Evolutionary conservation across 2,329 filamentous ascomycete genomes (phyloP).

Genomic region (Neonectria magnoliae): DNA sequence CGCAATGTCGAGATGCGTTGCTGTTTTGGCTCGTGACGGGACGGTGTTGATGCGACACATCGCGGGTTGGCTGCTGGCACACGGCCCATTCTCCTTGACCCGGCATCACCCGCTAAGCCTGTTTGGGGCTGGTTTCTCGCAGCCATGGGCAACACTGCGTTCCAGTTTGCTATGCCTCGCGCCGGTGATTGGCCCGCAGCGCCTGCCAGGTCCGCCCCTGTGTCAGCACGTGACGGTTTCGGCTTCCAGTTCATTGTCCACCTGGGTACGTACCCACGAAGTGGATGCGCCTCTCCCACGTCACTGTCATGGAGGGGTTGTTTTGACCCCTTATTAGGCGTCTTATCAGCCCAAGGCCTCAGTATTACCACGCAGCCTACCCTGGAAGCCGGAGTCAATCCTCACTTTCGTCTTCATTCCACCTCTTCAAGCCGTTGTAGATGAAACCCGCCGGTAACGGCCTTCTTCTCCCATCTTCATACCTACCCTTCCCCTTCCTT

Average conservation of each 20-base stretch:
- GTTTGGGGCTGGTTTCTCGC: slow-evolving; percentile 38
- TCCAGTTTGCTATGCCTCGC: slow-evolving; percentile 30
- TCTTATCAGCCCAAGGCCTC: not conserved
- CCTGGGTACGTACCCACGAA: not conserved
- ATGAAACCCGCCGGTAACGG: not conserved
- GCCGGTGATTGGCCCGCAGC: slow-evolving; percentile 30
- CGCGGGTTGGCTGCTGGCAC: slow-evolving; percentile 16
- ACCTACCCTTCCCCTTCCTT: not conserved
- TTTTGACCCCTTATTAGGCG: not conserved
- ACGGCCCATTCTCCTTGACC: slow-evolving; percentile 42
- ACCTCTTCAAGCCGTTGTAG: not conserved
- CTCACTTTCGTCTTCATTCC: not conserved
- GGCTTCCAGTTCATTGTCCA: not conserved
- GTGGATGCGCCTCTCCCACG: slow-evolving; percentile 16
- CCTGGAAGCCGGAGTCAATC: not conserved
- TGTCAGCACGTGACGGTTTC: slow-evolving; percentile 28
- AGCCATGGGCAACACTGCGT: slow-evolving; percentile 47
- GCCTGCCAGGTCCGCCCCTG: slow-evolving; percentile 19
- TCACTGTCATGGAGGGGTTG: slow-evolving; percentile 13
- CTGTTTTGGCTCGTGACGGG: slow-evolving; percentile 42
- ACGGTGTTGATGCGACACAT: slow-evolving; percentile 44
- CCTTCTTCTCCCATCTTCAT: not conserved
- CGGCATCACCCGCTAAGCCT: slow-evolving; percentile 35
- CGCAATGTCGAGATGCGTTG: slow-evolving; percentile 38
- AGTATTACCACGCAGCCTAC: not conserved